Evolutionary conservation across 2,329 filamentous ascomycete genomes (phyloP).

Genomic region (Stagonosporopsis vannaccii): DNA sequence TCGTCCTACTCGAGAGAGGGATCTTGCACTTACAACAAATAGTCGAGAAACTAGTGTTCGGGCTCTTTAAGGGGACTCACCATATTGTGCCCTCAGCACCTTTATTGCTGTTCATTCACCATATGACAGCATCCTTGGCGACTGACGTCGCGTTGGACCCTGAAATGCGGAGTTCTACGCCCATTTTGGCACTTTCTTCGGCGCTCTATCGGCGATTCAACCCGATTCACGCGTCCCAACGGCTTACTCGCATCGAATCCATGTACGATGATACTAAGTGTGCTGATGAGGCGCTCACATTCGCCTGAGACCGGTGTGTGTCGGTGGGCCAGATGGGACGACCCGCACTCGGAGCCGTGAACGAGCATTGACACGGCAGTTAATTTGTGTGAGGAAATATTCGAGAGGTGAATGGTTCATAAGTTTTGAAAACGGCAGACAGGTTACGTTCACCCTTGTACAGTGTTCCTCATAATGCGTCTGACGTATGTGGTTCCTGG

Average conservation of each 20-base stretch:
- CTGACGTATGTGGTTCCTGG: conserved; percentile 8
- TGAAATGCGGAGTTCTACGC: conserved; percentile 19
- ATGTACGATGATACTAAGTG: conserved; percentile 7
- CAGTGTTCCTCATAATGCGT: not conserved
- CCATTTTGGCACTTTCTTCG: conserved; percentile 7
- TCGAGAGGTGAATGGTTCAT: not conserved
- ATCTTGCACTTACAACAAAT: not conserved
- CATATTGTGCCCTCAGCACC: conserved; percentile 8
- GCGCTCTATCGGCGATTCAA: conserved; percentile 28
- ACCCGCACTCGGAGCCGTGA: not conserved
- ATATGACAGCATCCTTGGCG: conserved; percentile 38
- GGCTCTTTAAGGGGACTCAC: conserved; percentile 3
- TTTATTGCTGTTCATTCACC: conserved; percentile 20
- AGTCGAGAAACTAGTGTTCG: not conserved
- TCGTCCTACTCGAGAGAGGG: not conserved
- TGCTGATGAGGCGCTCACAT: not conserved
- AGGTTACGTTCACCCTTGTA: not conserved
- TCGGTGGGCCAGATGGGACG: not conserved
- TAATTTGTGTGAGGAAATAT: too few species aligned
- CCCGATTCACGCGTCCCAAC: conserved; percentile 9
- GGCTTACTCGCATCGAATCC: conserved; percentile 1
- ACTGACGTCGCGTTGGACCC: conserved; percentile 31
- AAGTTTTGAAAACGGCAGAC: not conserved
- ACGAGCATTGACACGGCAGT: not conserved
- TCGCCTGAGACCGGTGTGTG: not conserved